A percentile compares a stretch with the other conserved stretches of the same genome.
phyloP scores from a whole-genome alignment of 306 rosid species.

The Ziziphus jujuba region DNA sequence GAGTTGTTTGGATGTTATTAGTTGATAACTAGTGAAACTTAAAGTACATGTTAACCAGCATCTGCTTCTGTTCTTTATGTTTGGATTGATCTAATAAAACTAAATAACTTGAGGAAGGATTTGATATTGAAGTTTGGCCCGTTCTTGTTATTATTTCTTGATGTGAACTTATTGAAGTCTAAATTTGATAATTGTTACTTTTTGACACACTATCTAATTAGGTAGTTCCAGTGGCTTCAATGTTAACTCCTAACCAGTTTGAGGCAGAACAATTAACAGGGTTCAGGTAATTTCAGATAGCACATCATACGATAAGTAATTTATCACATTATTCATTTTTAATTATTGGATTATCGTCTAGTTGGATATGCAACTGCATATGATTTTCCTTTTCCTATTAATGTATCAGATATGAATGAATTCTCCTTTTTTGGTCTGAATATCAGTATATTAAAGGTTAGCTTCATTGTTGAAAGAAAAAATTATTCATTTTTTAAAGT shows the following conservation, averaged over 20 bases:
- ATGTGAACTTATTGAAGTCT: background rate
- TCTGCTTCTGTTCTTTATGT: constrained; percentile 17
- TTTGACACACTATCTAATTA: constrained; percentile 36
- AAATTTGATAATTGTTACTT: constrained; percentile 16
- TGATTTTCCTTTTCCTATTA: background rate
- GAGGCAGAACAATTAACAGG: constrained; percentile 91
- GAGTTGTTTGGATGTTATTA: constrained; percentile 23
- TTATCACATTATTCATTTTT: background rate
- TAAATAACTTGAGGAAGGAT: background rate
- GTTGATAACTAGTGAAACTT: constrained; percentile 9
- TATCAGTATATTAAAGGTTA: background rate
- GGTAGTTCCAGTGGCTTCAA: constrained; percentile 95
- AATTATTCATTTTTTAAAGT: too few species aligned
- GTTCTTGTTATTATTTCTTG: constrained; percentile 7
- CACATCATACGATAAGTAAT: background rate
- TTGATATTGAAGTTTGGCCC: background rate
- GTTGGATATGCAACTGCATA: background rate
- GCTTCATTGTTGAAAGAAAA: background rate
- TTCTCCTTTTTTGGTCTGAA: background rate
- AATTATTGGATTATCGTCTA: background rate
- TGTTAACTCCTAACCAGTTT: constrained; percentile 98
- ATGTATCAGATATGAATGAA: background rate
- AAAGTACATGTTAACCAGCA: constrained; percentile 5
- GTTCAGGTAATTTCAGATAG: constrained; percentile 46
- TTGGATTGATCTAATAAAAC: constrained; percentile 4